A percentile compares a stretch with the other conserved stretches of the same genome.
Evolutionary conservation across 345 rosid species (phyloP).

Genomic region (Carallia brachiata): DNA sequence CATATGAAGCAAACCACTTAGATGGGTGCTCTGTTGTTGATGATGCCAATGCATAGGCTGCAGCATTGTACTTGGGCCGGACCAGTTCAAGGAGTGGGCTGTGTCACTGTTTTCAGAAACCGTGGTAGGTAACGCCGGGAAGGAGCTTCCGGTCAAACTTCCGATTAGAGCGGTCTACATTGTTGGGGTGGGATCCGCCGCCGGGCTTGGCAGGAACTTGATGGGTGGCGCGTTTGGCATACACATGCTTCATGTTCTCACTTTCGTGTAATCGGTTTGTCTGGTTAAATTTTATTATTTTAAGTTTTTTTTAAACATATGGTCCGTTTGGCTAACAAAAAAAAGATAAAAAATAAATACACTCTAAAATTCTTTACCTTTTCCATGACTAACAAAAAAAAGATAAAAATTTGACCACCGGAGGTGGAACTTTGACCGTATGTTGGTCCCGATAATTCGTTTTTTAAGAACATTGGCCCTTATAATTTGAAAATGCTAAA

Average conservation of each 20-base stretch:
- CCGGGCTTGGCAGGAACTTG: constrained; percentile 47
- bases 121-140: constrained; percentile 63
- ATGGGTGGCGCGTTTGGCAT: constrained; percentile 66
- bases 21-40: too few relatives aligned
- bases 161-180: constrained; percentile 73
- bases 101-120: constrained; percentile 51
- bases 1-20: too few relatives aligned
- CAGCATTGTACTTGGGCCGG: constrained; percentile 25
- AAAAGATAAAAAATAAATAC: too few relatives aligned
- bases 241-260: constrained; percentile 73
- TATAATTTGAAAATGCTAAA: too few relatives aligned
- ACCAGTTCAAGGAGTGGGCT: constrained; percentile 68
- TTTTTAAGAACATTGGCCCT: too few relatives aligned
- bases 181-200: constrained; percentile 60
- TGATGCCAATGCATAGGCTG: too few relatives aligned
- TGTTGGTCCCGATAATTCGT: too few relatives aligned
- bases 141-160: constrained; percentile 49
- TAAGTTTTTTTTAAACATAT: not conserved
- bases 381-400: too few relatives aligned
- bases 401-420: too few relatives aligned
- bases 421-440: too few relatives aligned
- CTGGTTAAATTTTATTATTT: constrained; percentile 28
- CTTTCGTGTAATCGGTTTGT: constrained; percentile 66
- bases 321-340: too few relatives aligned
- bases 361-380: too few relatives aligned